Conservation (phyloP, 2,329 filamentous ascomycete genomes). For the Sporothrix globosa region DNA sequence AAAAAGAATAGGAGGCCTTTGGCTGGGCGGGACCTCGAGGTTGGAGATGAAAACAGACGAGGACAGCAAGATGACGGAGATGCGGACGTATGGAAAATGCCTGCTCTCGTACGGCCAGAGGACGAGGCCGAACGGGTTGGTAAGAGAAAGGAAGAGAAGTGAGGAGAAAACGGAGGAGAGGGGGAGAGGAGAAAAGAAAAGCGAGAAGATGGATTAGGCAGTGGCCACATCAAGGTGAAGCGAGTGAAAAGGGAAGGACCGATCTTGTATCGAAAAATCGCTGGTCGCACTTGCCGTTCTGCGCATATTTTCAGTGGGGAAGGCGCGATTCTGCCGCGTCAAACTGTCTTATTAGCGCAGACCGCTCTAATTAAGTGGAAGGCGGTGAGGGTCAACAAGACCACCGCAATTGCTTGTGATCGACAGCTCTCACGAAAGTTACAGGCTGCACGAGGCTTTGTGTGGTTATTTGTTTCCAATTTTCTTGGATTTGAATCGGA, state of each 20-base stretch:
- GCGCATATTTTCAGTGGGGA: conserved; percentile 23
- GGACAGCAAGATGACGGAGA: not conserved
- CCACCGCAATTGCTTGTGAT: not conserved
- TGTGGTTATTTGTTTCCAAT: not conserved
- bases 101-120: not conserved
- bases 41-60: not conserved
- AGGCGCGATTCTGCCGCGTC: conserved; percentile 24
- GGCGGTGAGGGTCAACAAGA: conserved; percentile 5
- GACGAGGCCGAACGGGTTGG: not conserved
- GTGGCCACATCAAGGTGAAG: not conserved
- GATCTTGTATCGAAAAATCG: conserved; percentile 8
- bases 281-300: conserved; percentile 13
- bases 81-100: not conserved
- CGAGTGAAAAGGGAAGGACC: conserved; percentile 10
- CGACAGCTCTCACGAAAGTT: not conserved
- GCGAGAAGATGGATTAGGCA: not conserved
- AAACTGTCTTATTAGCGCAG: not conserved
- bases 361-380: not conserved
- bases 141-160: not conserved
- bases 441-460: not conserved
- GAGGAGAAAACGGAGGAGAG: not conserved
- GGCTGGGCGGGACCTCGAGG: not conserved
- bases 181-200: not conserved
- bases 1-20: not conserved
- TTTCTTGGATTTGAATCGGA: not conserved